Evolutionary conservation across 352 stramenopile species (phyloP), one percentile per base, ranked within the genome.

Genomic region (Pythium sp.): DNA sequence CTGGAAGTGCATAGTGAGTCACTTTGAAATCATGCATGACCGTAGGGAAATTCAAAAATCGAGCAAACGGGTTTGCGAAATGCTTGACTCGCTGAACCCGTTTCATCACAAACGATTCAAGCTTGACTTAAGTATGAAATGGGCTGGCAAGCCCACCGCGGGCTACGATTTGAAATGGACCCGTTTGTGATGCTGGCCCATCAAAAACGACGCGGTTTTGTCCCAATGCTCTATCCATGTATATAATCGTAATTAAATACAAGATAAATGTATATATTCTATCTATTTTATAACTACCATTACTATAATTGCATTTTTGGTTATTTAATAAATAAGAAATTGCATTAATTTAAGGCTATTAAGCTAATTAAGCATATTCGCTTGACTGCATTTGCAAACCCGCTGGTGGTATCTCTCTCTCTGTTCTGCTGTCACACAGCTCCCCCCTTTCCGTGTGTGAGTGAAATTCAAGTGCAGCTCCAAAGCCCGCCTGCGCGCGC

Each of bases 401-500:
- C 5, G 14, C 41, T 47, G 14, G 15, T 5, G 41, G 41, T 47
- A 47, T 47, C 14, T 47, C 38, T 47, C 24, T 57, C 22, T 57
- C 5, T 58, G 24, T 24, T 28, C 28, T 59, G 54, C 14, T 41
- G 8, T 41, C 5, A 47, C 41, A 47, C 41, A 47, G 18, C 54
- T 41, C 28, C 54, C 54, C 54, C 54, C 28, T 38, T 58, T 43
- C 8, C 28, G 3, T 2, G 4, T 14, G 24, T 24, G 49, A 26
- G 54, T 41, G 47, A 67, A 67, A 60, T 60, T 67, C 62, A 67
- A 67, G 43, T 58, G 61, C 18, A 12, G 30, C 30, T 32, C 14
- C 36, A 43, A 43, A 43, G 36, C 36, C 36, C 36, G 11, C 36
- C 2, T 12, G 11, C 36, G 12, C 36, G 11, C 36, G 12, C 36